A percentile compares a stretch with the other conserved stretches of the same genome.
These are phyloP conservation scores for Mycosarcoma maydis DNA, from an alignment of 1,284 basidiomycete genomes.

Conservation along the genomic window DNA sequence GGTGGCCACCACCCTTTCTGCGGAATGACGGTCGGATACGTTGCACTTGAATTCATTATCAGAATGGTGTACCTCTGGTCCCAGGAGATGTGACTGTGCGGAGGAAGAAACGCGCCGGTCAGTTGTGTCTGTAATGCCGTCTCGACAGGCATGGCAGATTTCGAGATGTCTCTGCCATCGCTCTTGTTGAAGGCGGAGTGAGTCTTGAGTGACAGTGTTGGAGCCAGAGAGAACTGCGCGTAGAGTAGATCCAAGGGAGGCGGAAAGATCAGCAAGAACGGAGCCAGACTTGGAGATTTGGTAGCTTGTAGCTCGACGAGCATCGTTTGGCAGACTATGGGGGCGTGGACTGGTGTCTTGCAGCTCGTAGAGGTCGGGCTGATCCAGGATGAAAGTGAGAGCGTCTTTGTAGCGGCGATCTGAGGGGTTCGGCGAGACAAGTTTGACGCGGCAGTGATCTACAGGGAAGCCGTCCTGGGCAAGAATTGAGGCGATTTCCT, in stretches of 20 bases:
- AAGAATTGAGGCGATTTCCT: constrained; percentile 26
- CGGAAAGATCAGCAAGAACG: constrained; percentile 8
- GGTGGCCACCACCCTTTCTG: constrained; percentile 5
- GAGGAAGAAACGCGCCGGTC: not conserved
- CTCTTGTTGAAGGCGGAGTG: constrained; percentile 29
- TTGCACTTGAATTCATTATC: too few relatives aligned
- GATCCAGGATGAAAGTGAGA: constrained; percentile 16
- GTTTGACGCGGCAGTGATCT: constrained; percentile 24
- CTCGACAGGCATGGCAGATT: constrained; percentile 67
- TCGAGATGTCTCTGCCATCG: constrained; percentile 63
- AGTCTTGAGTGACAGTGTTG: not conserved
- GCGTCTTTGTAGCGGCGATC: constrained; percentile 16
- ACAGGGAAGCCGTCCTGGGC: constrained; percentile 44
- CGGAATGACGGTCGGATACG: not conserved
- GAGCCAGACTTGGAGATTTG: constrained; percentile 2
- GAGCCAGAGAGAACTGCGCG: constrained; percentile 10
- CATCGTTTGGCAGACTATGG: constrained; percentile 4
- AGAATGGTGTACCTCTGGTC: too few relatives aligned
- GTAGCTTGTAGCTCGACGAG: not conserved
- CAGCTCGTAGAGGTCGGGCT: constrained; percentile 11
- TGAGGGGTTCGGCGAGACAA: constrained; percentile 1
- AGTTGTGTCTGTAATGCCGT: constrained; percentile 45
- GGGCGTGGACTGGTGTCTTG: not conserved
- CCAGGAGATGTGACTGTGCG: not conserved
- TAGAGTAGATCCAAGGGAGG: constrained; percentile 29